Conservation (phyloP, 1,139 yeast genomes). For the Citeromyces siamensis region DNA sequence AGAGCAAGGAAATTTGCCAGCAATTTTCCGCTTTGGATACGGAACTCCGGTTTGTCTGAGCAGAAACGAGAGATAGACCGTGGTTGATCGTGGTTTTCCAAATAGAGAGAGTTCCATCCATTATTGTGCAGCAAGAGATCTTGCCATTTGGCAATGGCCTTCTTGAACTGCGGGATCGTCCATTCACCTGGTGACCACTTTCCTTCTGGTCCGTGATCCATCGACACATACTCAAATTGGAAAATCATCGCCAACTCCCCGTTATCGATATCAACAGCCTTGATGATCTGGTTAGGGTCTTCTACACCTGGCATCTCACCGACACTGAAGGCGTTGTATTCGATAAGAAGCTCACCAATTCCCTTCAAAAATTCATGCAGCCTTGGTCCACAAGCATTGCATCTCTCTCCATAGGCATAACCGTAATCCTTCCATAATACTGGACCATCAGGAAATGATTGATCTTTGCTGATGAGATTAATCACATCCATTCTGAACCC, state of each 20-base stretch:
- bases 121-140: conserved; percentile 27
- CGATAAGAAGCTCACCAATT: conserved; percentile 17
- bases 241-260: conserved; percentile 41
- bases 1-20: conserved; percentile 32
- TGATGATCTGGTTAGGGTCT: conserved; percentile 30
- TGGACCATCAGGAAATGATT: conserved; percentile 35
- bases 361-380: conserved; percentile 47
- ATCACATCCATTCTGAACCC: conserved; percentile 50
- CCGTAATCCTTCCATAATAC: conserved; percentile 24
- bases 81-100: conserved; percentile 51
- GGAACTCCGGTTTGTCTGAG: conserved; percentile 23
- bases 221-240: conserved; percentile 31
- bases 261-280: conserved; percentile 32
- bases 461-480: conserved; percentile 37
- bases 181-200: conserved; percentile 24
- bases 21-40: conserved; percentile 30
- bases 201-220: conserved; percentile 22
- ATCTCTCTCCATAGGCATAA: conserved; percentile 15
- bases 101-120: conserved; percentile 43
- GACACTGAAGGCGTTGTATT: conserved; percentile 35
- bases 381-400: conserved; percentile 33
- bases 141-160: conserved; percentile 22
- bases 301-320: conserved; percentile 38
- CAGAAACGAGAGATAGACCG: conserved; percentile 43
- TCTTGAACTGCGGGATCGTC: conserved; percentile 28